These are phyloP conservation scores for Elsinoe fawcettii DNA, from an alignment of 2,329 filamentous ascomycete species.

Conservation along the genomic window DNA sequence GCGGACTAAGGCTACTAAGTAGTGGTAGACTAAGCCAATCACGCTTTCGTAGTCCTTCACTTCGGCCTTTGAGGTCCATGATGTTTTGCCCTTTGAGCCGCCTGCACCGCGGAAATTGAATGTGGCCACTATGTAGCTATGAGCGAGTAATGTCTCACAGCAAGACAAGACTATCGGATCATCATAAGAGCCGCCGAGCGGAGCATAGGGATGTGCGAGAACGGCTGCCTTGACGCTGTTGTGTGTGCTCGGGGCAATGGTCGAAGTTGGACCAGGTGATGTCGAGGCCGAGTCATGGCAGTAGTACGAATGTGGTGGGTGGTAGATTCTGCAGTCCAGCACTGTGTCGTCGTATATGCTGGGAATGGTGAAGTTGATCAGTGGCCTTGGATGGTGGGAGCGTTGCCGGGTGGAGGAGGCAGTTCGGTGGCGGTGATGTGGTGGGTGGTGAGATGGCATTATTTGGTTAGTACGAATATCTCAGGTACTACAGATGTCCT, in stretches of 20 bases:
- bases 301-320: slow-evolving; percentile 31
- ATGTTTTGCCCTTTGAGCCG: slow-evolving; percentile 67
- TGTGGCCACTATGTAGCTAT: slow-evolving; percentile 69
- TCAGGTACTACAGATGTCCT: no score
- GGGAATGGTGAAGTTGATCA: slow-evolving; percentile 60
- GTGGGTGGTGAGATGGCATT: not conserved
- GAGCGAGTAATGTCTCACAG: slow-evolving; percentile 54
- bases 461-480: no score
- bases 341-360: slow-evolving; percentile 70
- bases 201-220: slow-evolving; percentile 84
- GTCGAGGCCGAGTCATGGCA: not conserved
- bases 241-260: slow-evolving; percentile 27
- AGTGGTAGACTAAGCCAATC: slow-evolving; percentile 70
- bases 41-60: slow-evolving; percentile 74
- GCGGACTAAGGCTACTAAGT: slow-evolving; percentile 39
- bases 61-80: slow-evolving; percentile 80
- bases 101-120: slow-evolving; percentile 89
- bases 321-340: slow-evolving; percentile 77
- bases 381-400: not conserved
- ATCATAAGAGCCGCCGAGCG: slow-evolving; percentile 77
- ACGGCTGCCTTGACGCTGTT: slow-evolving; percentile 45
- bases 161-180: slow-evolving; percentile 68
- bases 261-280: slow-evolving; percentile 23
- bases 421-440: not conserved
- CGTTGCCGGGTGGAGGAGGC: not conserved